These are phyloP conservation scores for Trametes sp. DNA, from an alignment of 1,284 basidiomycete species.

Conservation along the genomic window DNA sequence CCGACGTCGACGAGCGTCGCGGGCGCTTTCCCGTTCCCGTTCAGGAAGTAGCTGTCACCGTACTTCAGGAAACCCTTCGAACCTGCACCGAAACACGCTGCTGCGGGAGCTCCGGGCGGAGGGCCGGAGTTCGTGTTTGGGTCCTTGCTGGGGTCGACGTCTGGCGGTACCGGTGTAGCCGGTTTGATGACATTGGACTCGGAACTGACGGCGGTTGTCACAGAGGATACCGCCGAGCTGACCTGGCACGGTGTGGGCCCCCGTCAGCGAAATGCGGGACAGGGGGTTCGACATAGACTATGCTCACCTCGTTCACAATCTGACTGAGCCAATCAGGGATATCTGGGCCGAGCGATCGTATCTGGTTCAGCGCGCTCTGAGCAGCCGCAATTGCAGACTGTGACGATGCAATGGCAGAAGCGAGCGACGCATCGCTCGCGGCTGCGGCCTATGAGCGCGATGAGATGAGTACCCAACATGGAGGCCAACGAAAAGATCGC, in stretches of 20 bases:
- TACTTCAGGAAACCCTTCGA: conserved; percentile 15
- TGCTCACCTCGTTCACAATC: neutral
- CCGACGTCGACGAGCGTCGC: conserved; percentile 17
- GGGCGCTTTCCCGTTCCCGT: conserved; percentile 6
- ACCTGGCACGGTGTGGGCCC: no score
- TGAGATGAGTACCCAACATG: neutral
- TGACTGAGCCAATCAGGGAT: conserved; percentile 5
- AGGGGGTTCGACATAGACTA: neutral
- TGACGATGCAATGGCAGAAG: conserved; percentile 1
- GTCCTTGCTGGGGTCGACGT: conserved; percentile 13
- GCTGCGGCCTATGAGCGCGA: no score
- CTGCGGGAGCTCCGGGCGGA: conserved; percentile 1
- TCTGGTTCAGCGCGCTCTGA: neutral
- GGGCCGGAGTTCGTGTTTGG: neutral
- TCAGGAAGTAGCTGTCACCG: conserved; percentile 8
- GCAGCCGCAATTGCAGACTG: neutral
- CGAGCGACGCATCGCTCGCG: neutral
- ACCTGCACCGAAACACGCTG: conserved; percentile 19
- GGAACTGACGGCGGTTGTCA: neutral
- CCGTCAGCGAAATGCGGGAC: no score
- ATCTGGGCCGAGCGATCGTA: neutral
- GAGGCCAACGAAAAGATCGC: no score
- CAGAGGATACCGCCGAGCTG: neutral
- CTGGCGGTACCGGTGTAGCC: neutral
- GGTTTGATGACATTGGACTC: conserved; percentile 9